These are phyloP conservation scores for Aspergillus udagawae DNA, from an alignment of 2,329 filamentous ascomycete species.

Conservation along the genomic window DNA sequence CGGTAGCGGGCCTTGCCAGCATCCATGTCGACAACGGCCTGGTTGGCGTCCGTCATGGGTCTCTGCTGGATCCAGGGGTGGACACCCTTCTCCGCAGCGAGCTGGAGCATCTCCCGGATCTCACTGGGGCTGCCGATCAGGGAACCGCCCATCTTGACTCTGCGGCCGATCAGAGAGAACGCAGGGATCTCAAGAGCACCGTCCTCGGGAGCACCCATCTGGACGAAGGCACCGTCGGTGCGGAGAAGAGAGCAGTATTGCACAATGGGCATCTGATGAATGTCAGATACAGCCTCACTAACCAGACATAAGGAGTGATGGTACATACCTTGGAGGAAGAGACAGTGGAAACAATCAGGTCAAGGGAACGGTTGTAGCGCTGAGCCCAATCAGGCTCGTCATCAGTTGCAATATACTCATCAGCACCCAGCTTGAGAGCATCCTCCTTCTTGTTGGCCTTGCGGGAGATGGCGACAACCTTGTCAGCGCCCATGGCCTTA, in stretches of 20 bases:
- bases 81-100: slow-evolving; percentile 37
- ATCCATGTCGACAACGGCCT: slow-evolving; percentile 41
- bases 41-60: slow-evolving; percentile 41
- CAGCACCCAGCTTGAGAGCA: slow-evolving; percentile 52
- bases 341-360: slow-evolving; percentile 55
- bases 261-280: slow-evolving; percentile 53
- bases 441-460: slow-evolving; percentile 49
- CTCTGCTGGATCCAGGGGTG: slow-evolving; percentile 39
- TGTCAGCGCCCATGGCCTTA: slow-evolving; percentile 35
- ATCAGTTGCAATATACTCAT: slow-evolving; percentile 53
- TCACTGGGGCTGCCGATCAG: slow-evolving; percentile 38
- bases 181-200: slow-evolving; percentile 50
- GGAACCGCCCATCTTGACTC: slow-evolving; percentile 46
- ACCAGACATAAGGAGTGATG: neutral
- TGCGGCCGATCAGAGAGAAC: slow-evolving; percentile 52
- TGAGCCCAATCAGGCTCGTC: slow-evolving; percentile 52
- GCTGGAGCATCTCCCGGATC: slow-evolving; percentile 42
- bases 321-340: slow-evolving; percentile 33
- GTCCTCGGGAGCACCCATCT: slow-evolving; percentile 64
- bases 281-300: neutral
- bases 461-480: slow-evolving; percentile 54
- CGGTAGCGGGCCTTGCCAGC: slow-evolving; percentile 42
- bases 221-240: slow-evolving; percentile 56
- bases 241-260: slow-evolving; percentile 58
- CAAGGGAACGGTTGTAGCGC: slow-evolving; percentile 46